Evolutionary conservation across 352 stramenopile species (phyloP).

Genomic region (Detonula confervacea): DNA sequence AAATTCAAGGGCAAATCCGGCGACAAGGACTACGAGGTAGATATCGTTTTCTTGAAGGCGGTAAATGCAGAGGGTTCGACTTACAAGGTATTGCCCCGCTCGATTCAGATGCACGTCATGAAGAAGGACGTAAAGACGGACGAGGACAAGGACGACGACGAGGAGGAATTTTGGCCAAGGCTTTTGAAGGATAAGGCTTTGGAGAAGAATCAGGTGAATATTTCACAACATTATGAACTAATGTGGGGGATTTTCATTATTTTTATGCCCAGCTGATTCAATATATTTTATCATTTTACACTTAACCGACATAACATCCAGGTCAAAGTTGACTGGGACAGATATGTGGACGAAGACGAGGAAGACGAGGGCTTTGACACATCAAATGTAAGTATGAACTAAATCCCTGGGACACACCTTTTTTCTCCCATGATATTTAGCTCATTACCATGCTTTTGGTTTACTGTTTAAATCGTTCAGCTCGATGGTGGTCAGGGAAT

Average conservation of each 20-base stretch:
- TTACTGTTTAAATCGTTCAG: conserved; percentile 9
- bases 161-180: conserved; percentile 94
- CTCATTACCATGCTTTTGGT: background rate
- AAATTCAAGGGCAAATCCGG: conserved; percentile 89
- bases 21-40: conserved; percentile 92
- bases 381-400: conserved; percentile 89
- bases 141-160: conserved; percentile 83
- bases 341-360: conserved; percentile 97
- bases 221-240: too few relatives aligned
- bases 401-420: background rate
- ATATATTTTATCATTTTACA: background rate
- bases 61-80: conserved; percentile 93
- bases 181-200: conserved; percentile 95
- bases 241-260: too few relatives aligned
- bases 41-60: conserved; percentile 95
- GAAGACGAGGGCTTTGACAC: conserved; percentile 95
- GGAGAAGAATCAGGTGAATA: conserved; percentile 95
- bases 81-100: conserved; percentile 94
- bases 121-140: conserved; percentile 91
- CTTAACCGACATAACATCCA: conserved; percentile 17
- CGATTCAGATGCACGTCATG: conserved; percentile 95
- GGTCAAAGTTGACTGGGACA: conserved; percentile 95
- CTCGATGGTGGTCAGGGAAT: conserved; percentile 61
- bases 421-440: conserved; percentile 7
- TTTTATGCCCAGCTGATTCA: background rate